Percentiles rank a stretch among this genome's conserved stretches.
Evolutionary conservation across 192 early-diverging fungal genomes (phyloP).

Genomic region (Jimgerdemannia flammicorona): DNA sequence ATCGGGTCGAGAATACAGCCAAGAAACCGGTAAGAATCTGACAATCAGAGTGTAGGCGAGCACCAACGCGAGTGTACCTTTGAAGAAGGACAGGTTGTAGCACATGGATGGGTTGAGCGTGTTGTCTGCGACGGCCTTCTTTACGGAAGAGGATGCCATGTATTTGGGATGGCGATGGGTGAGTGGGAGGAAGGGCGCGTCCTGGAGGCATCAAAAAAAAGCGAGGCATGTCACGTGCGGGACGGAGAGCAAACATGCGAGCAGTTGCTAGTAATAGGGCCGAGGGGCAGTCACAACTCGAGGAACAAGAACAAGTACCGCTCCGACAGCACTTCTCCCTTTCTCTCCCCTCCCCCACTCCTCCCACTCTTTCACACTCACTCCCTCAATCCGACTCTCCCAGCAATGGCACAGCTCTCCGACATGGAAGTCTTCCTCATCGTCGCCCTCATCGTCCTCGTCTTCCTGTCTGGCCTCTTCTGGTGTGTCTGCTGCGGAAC

Average conservation of each 20-base stretch:
- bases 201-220: background rate
- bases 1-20: background rate
- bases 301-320: background rate
- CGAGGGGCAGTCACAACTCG: background rate
- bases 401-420: background rate
- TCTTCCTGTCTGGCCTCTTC: background rate
- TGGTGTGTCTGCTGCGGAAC: background rate
- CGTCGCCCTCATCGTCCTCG: background rate
- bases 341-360: background rate
- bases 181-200: background rate
- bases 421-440: background rate
- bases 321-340: background rate
- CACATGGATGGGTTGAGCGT: conserved; percentile 31
- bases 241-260: background rate
- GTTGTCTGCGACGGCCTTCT: background rate
- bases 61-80: conserved; percentile 35
- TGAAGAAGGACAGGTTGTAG: conserved; percentile 61
- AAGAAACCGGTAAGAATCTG: background rate
- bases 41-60: background rate
- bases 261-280: too few species aligned
- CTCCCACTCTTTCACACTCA: background rate
- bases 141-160: background rate
- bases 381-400: background rate
- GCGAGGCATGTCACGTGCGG: background rate
- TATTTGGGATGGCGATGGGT: too few species aligned